phyloP scores from a whole-genome alignment of 163 green algal species.

The Chloroidium sp. region DNA sequence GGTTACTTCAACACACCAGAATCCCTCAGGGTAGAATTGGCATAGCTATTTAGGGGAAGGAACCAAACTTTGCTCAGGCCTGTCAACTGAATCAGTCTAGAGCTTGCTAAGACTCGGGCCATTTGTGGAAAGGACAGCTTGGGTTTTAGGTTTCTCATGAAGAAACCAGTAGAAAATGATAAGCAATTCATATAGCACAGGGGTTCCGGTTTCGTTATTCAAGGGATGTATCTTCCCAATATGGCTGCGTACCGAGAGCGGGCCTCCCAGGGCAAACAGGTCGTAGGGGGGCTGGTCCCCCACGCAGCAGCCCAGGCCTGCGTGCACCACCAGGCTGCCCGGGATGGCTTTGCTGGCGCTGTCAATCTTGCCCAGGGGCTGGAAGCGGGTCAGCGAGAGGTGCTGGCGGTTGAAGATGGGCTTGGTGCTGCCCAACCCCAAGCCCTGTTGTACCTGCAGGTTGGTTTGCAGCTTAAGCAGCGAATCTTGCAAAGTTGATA shows the following conservation, averaged over 20 bases:
- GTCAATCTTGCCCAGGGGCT: conserved; percentile 21
- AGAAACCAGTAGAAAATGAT: background rate
- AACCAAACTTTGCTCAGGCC: background rate
- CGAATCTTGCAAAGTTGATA: too few relatives aligned
- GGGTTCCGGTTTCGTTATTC: too few relatives aligned
- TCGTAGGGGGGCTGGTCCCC: conserved; percentile 91
- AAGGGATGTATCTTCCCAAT: background rate
- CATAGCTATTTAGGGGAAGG: too few relatives aligned
- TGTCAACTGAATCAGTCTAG: background rate
- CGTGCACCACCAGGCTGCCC: conserved; percentile 74
- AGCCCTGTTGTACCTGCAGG: conserved; percentile 84
- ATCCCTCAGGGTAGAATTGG: too few relatives aligned
- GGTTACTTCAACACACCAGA: too few relatives aligned
- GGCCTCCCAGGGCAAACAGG: conserved; percentile 85
- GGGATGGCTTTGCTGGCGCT: conserved; percentile 25
- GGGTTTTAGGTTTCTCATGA: background rate
- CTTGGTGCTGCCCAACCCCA: conserved; percentile 57
- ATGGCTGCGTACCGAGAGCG: conserved; percentile 58
- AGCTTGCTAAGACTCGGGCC: background rate
- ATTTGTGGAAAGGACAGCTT: background rate
- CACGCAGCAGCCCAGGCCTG: conserved; percentile 38
- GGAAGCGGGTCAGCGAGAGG: conserved; percentile 63
- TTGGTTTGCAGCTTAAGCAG: background rate
- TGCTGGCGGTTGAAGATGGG: conserved; percentile 84
- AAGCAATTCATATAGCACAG: too few relatives aligned